phyloP scores from a whole-genome alignment of 176 grass and related monocot genomes.

The Aegilops tauschii region DNA sequence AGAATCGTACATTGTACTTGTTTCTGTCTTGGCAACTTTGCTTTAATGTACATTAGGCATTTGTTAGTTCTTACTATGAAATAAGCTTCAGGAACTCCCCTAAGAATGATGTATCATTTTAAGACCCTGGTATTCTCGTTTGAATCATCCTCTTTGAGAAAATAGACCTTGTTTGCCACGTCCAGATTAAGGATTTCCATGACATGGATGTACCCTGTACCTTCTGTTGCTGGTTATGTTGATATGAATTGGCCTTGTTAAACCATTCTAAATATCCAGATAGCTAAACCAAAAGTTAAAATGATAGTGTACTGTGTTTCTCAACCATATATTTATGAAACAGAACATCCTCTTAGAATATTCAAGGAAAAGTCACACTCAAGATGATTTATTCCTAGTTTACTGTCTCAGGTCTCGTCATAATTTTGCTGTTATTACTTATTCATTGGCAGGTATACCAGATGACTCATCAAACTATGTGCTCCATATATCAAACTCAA shows the following conservation, averaged over 20 bases:
- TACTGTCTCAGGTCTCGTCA: background rate
- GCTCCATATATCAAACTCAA: slow-evolving; percentile 53
- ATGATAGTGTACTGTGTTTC: background rate
- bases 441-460: slow-evolving; percentile 43
- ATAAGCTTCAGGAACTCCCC: background rate
- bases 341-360: background rate
- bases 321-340: background rate
- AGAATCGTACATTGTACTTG: background rate
- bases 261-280: background rate
- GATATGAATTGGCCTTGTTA: slow-evolving; percentile 21
- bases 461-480: slow-evolving; percentile 62
- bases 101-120: background rate
- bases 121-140: slow-evolving; percentile 2
- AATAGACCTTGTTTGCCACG: background rate
- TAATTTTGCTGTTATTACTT: slow-evolving; percentile 13
- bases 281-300: background rate
- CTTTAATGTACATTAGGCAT: background rate
- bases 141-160: background rate
- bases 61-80: background rate
- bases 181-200: slow-evolving; percentile 19
- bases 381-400: slow-evolving; percentile 23
- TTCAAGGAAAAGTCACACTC: slow-evolving; percentile 11
- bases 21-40: background rate
- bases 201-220: background rate
- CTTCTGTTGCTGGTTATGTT: slow-evolving; percentile 24